Conservation (phyloP, 2,329 filamentous ascomycete species). For the Colletotrichum gloeosporioides region DNA sequence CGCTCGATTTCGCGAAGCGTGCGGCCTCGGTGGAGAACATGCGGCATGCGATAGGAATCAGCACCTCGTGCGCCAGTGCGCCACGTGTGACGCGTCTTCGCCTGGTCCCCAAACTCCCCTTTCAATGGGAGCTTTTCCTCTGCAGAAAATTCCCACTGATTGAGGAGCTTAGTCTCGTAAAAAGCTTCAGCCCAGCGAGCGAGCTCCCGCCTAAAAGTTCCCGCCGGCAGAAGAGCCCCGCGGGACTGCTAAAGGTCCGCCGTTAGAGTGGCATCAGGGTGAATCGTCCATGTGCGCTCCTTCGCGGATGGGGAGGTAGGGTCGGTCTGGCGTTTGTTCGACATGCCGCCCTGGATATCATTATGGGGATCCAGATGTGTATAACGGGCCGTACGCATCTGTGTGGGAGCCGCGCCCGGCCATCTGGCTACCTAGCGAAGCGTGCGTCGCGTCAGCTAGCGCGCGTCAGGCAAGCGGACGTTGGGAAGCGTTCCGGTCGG, state of each 20-base stretch:
- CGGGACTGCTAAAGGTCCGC: not conserved
- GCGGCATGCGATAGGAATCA: not conserved
- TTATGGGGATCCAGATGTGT: not conserved
- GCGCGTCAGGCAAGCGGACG: not conserved
- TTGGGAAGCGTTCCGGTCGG: not conserved
- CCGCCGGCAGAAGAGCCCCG: not conserved
- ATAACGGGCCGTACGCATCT: not conserved
- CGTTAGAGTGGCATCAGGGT: not conserved
- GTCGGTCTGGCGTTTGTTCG: not conserved
- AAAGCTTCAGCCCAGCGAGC: too few relatives aligned
- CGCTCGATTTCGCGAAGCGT: not conserved
- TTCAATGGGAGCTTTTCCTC: not conserved
- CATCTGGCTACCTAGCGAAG: not conserved
- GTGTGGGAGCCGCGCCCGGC: not conserved
- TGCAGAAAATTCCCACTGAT: not conserved
- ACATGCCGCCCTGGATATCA: not conserved
- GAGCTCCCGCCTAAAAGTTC: not conserved
- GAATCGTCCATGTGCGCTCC: not conserved
- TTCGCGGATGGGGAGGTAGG: not conserved
- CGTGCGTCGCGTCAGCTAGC: not conserved
- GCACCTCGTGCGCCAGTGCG: not conserved
- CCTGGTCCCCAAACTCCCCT: not conserved
- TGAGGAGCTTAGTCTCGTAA: not conserved
- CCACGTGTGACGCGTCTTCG: not conserved
- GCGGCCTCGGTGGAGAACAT: not conserved